These are phyloP conservation scores for Lactarius pseudohatsudake DNA, from an alignment of 768 basidiomycete genomes.

Conservation along the genomic window DNA sequence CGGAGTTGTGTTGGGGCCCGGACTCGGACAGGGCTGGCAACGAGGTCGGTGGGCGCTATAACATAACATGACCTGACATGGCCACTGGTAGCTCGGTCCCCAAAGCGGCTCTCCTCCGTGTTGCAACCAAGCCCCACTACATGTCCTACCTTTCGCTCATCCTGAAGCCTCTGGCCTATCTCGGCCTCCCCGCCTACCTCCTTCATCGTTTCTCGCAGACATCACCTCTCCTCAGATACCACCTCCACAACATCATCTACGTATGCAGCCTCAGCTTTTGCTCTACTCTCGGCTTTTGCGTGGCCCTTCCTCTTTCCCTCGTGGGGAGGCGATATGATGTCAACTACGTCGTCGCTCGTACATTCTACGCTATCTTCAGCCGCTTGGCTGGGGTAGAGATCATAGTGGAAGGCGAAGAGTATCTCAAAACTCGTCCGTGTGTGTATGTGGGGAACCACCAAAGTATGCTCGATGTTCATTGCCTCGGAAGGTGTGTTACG, in stretches of 20 bases:
- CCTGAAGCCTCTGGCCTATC: slow-evolving; percentile 71
- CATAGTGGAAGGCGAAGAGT: slow-evolving; percentile 83
- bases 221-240: slow-evolving; percentile 64
- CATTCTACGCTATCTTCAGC: slow-evolving; percentile 72
- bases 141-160: slow-evolving; percentile 66
- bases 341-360: slow-evolving; percentile 78
- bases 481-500: slow-evolving; percentile 66
- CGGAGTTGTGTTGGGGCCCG: slow-evolving; percentile 1
- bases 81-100: slow-evolving; percentile 24
- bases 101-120: slow-evolving; percentile 16
- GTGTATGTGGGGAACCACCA: slow-evolving; percentile 91
- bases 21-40: not conserved
- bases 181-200: slow-evolving; percentile 70
- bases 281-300: slow-evolving; percentile 65
- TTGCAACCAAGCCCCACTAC: slow-evolving; percentile 24
- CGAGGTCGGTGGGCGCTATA: not conserved
- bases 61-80: slow-evolving; percentile 17
- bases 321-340: slow-evolving; percentile 73
- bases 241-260: slow-evolving; percentile 71
- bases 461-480: slow-evolving; percentile 86
- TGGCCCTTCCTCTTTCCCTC: slow-evolving; percentile 63
- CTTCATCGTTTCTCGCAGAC: slow-evolving; percentile 57
- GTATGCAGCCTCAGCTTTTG: slow-evolving; percentile 65
- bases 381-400: slow-evolving; percentile 64
- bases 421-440: slow-evolving; percentile 68